Evolutionary conservation across 345 rosid genomes (phyloP), one percentile per base, ranked within the genome.

Genomic region (Brassica juncea): DNA sequence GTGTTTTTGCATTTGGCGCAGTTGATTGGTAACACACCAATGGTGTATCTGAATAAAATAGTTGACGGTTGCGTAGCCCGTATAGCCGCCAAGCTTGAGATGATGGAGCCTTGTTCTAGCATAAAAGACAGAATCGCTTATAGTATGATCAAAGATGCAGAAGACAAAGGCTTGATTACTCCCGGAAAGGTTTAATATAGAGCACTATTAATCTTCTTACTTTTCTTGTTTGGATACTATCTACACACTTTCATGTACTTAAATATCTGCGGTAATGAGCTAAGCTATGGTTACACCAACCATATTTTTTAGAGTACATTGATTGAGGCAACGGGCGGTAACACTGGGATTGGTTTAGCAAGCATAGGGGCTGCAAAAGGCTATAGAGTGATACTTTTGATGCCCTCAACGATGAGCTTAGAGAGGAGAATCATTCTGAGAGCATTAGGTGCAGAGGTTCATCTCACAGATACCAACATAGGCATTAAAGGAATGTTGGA

Each of bases 331-430:
- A 94, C 97, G 11, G 79, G 91, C 21, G 96, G 98, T 8, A 90
- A 92, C 78, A 89, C 94, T 0, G 94, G 97, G 77, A 94, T 91
- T 47, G 92, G 90, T 28, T 32, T 93, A 75, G 97, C 93, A 1
- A 81, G 77, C 61, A 80, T 92, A 23, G 93, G 91, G 1, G 96
- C 97, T 19, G 70, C 84, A n/a, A 87, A 80, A 78, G 93, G 94
- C 8, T 92, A 89, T 81, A 90, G 77, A 80, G 80, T 87, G 57
- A 82, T 89, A 6, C 76, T 90, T n/a, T 15, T 70, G 7, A 89
- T 92, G 97, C 92, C 99, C 0, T 74, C 90, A 61, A 73, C 77
- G 0, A 54, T 47, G 78, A 92, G 91, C 73, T 3, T 88, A 2
- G 97, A 94, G 82, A 84, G 97, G 80, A 89, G 88, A 85, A 84